Evolutionary conservation across 2,329 filamentous ascomycete genomes (phyloP).

Genomic region (Fusarium xylarioides): DNA sequence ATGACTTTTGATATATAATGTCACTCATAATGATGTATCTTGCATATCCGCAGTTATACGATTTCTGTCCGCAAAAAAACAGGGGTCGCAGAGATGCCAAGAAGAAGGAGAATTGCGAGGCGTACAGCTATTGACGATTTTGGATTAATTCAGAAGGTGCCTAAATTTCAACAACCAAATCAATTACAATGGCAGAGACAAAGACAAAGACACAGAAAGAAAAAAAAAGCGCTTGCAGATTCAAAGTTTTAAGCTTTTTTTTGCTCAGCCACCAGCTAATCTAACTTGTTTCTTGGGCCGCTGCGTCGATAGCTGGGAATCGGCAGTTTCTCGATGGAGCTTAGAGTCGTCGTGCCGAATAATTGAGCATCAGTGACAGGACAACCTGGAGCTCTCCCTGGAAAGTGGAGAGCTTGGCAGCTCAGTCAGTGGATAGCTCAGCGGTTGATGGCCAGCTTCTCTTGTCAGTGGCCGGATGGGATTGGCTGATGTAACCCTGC

Average conservation of each 20-base stretch:
- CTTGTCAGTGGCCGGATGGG: not conserved
- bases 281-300: conserved; percentile 1
- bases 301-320: not conserved
- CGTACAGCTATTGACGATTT: too few relatives aligned
- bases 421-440: conserved; percentile 1
- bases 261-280: conserved; percentile 16
- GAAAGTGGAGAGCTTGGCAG: conserved; percentile 16
- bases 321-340: conserved; percentile 23
- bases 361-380: conserved; percentile 27
- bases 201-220: not conserved
- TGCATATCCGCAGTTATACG: not conserved
- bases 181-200: not conserved
- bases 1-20: not conserved
- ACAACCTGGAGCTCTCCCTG: conserved; percentile 20
- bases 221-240: not conserved
- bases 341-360: conserved; percentile 22
- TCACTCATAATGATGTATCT: not conserved
- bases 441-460: conserved; percentile 6
- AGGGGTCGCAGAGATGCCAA: not conserved
- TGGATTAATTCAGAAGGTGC: not conserved
- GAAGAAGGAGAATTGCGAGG: not conserved
- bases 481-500: not conserved
- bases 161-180: not conserved
- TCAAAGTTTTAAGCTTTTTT: conserved; percentile 31
- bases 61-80: not conserved